A percentile compares a stretch with the other conserved stretches of the same genome.
phyloP scores from a whole-genome alignment of 1,139 yeast species.

The Diutina pseudorugosa region DNA sequence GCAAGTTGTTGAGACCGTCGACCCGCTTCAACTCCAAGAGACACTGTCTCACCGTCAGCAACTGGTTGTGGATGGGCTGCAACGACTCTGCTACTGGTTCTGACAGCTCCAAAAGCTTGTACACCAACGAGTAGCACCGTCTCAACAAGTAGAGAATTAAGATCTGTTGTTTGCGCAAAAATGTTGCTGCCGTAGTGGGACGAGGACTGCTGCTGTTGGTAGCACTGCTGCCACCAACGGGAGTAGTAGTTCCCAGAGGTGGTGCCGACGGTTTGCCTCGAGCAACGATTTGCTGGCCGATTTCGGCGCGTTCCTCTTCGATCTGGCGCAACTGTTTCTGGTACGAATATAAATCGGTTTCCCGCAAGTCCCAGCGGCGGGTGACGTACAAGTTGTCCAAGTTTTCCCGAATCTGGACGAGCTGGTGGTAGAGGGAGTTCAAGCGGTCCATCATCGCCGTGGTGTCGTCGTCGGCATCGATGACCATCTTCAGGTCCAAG shows the following conservation, averaged over 20 bases:
- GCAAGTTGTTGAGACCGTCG: constrained; percentile 77
- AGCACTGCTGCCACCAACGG: background rate
- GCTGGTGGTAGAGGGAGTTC: constrained; percentile 19
- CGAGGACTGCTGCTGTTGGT: background rate
- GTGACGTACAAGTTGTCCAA: constrained; percentile 78
- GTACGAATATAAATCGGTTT: constrained; percentile 79
- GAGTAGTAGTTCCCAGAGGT: background rate
- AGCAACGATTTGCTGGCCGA: constrained; percentile 15
- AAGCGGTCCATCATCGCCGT: constrained; percentile 7
- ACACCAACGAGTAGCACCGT: constrained; percentile 81
- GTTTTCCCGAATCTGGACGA: constrained; percentile 55
- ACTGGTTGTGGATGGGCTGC: constrained; percentile 86
- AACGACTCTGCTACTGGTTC: constrained; percentile 93
- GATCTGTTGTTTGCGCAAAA: constrained; percentile 34
- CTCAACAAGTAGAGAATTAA: constrained; percentile 69
- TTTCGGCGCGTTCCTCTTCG: constrained; percentile 52
- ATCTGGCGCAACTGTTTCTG: constrained; percentile 62
- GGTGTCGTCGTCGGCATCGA: background rate
- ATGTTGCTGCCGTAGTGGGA: background rate
- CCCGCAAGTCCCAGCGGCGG: constrained; percentile 93
- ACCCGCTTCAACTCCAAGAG: constrained; percentile 78
- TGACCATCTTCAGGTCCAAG: background rate
- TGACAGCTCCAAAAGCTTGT: constrained; percentile 77
- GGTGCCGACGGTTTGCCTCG: constrained; percentile 5
- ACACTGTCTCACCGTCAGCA: constrained; percentile 83